phyloP scores from a whole-genome alignment of 306 rosid genomes.

The Phaseolus lunatus region DNA sequence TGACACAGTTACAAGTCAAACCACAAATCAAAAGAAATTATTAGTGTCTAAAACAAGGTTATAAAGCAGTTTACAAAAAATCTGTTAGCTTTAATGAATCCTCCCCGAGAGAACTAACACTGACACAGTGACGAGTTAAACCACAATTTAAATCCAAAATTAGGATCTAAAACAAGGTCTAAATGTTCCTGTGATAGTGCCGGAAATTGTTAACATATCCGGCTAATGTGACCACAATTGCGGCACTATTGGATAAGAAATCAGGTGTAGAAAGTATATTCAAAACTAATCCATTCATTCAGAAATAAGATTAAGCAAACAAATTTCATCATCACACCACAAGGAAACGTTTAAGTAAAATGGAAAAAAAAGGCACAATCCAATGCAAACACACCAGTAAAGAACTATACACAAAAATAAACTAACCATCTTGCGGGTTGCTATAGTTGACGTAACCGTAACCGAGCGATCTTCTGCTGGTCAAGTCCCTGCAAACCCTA shows the following conservation, averaged over 20 bases:
- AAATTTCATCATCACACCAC: slow-evolving; percentile 3
- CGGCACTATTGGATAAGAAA: neutral
- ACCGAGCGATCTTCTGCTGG: slow-evolving; percentile 88
- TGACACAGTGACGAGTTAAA: neutral
- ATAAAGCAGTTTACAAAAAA: slow-evolving; percentile 5
- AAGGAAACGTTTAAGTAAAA: neutral
- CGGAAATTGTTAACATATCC: neutral
- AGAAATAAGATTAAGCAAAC: slow-evolving; percentile 16
- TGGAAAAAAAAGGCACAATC: neutral
- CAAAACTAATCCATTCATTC: slow-evolving; percentile 7
- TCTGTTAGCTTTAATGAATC: neutral
- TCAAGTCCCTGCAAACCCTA: slow-evolving; percentile 97
- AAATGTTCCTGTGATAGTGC: neutral
- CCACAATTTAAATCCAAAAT: neutral
- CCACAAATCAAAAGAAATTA: neutral
- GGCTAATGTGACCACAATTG: neutral
- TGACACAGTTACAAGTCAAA: neutral
- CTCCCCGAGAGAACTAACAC: neutral
- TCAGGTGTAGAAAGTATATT: too few species aligned
- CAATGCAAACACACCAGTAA: neutral
- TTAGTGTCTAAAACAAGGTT: slow-evolving; percentile 1
- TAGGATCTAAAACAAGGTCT: neutral
- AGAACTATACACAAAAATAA: neutral
- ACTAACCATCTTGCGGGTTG: slow-evolving; percentile 84
- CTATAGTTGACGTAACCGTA: slow-evolving; percentile 92